These are phyloP conservation scores for Metarhizium guizhouense DNA, from an alignment of 2,329 filamentous ascomycete genomes.

Conservation along the genomic window DNA sequence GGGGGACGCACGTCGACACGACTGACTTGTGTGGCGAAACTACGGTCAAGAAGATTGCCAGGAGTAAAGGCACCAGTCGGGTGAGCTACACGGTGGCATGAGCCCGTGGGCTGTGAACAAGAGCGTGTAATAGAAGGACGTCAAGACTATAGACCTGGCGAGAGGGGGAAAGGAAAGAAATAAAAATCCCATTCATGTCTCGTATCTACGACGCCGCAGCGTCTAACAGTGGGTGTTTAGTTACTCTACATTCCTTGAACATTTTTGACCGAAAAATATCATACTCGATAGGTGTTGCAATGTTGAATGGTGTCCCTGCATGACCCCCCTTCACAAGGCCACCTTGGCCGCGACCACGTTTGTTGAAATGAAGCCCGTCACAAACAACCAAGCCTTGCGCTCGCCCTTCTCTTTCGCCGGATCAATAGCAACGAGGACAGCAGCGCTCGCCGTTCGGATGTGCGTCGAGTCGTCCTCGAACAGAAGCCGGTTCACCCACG, in stretches of 20 bases:
- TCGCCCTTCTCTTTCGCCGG: conserved; percentile 31
- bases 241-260: too few species aligned
- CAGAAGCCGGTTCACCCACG: conserved; percentile 37
- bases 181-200: too few species aligned
- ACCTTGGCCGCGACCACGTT: conserved; percentile 43
- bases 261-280: too few species aligned
- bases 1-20: conserved; percentile 61
- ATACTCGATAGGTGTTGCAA: too few species aligned
- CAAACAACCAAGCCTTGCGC: conserved; percentile 47
- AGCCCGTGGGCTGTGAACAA: background rate
- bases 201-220: too few species aligned
- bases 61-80: conserved; percentile 53
- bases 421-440: conserved; percentile 44
- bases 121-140: too few species aligned
- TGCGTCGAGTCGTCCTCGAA: conserved; percentile 48
- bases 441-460: conserved; percentile 40
- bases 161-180: too few species aligned
- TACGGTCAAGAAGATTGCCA: conserved; percentile 57
- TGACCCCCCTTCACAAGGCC: conserved; percentile 27
- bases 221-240: too few species aligned
- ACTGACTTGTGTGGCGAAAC: conserved; percentile 52
- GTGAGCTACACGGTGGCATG: conserved; percentile 35
- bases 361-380: conserved; percentile 44
- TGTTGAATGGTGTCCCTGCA: background rate
- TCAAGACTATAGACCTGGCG: too few species aligned